Evolutionary conservation across 2,329 filamentous ascomycete genomes (phyloP), one percentile per base, ranked within the genome.

Genomic region (Aspergillus ruber): DNA sequence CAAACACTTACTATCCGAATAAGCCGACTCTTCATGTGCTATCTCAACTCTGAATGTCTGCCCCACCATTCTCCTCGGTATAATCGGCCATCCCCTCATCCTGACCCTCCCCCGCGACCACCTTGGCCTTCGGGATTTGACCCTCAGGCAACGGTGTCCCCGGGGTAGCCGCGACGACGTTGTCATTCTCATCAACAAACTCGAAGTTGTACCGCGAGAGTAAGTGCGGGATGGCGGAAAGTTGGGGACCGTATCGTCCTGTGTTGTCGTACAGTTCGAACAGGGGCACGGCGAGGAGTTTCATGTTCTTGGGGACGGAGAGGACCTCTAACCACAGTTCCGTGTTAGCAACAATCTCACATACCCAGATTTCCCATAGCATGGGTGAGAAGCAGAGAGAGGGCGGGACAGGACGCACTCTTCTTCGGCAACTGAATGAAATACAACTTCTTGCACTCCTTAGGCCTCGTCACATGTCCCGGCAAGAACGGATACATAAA

Each of bases 401-500:
- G 23, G 9, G 27, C 27, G 29, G 44, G 43, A 45, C 52, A 17
- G n/a, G 70, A 82, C 75, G 51, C 79, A 95, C 90, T 97, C 59
- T 85, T 90, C 69, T 90, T 83, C 0, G 93, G 93, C 23, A 98
- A 76, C 67, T 95, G 88, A 56, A 98, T 95, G 53, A 97, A 90
- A 71, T 97, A 98, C 38, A 97, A 79, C 78, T 98, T 98, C 78
- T 98, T 98, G 76, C 91, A 95, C 75, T 98, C 93, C 76, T 98
- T 98, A 6, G 93, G 93, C 45, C 93, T 79, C 15, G 91, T 96
- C 53, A 96, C 89, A 72, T 98, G 93, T 15, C 90, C 89, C 6
- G 93, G 93, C 48, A 97, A 85, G 70, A 96, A 98, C 0, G 93
- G 93, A 68, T 98, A 98, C 90, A 98, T 96, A 77, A 97, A 97